phyloP scores from a whole-genome alignment of 2,329 filamentous ascomycete species.

The Cadophora sp. region DNA sequence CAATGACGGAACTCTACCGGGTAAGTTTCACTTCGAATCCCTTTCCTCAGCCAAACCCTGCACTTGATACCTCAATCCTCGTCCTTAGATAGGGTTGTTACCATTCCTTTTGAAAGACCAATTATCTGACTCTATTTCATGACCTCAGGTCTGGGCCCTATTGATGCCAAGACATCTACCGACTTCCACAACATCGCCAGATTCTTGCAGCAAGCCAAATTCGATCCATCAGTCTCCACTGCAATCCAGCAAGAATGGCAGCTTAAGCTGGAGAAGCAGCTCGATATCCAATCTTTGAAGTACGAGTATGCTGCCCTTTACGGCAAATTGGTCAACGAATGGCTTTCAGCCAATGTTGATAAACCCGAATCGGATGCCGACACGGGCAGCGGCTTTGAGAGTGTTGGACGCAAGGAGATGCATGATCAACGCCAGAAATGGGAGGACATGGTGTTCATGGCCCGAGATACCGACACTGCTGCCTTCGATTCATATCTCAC shows the following conservation, averaged over 20 bases:
- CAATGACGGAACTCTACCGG: constrained; percentile 7
- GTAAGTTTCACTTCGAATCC: neutral
- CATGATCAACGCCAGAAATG: constrained; percentile 59
- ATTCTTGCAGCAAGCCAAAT: constrained; percentile 57
- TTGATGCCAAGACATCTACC: constrained; percentile 34
- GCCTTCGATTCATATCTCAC: constrained; percentile 57
- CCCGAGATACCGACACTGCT: constrained; percentile 50
- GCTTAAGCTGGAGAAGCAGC: constrained; percentile 51
- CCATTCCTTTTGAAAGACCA: constrained; percentile 11
- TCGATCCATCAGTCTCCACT: constrained; percentile 58
- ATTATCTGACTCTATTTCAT: neutral
- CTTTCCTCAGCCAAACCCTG: neutral
- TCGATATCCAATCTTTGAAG: constrained; percentile 55
- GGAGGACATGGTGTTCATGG: constrained; percentile 60
- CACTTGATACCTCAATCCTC: no score
- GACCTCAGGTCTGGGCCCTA: neutral
- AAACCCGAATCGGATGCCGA: constrained; percentile 40
- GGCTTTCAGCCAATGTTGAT: constrained; percentile 50
- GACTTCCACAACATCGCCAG: constrained; percentile 50
- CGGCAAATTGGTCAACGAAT: constrained; percentile 59
- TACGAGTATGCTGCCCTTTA: constrained; percentile 63
- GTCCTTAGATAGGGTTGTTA: neutral
- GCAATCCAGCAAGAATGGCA: constrained; percentile 54
- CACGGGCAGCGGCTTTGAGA: constrained; percentile 47
- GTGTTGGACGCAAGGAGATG: constrained; percentile 59